Conservation (phyloP, 768 basidiomycete genomes). For the Fibroporia radiculosa region DNA sequence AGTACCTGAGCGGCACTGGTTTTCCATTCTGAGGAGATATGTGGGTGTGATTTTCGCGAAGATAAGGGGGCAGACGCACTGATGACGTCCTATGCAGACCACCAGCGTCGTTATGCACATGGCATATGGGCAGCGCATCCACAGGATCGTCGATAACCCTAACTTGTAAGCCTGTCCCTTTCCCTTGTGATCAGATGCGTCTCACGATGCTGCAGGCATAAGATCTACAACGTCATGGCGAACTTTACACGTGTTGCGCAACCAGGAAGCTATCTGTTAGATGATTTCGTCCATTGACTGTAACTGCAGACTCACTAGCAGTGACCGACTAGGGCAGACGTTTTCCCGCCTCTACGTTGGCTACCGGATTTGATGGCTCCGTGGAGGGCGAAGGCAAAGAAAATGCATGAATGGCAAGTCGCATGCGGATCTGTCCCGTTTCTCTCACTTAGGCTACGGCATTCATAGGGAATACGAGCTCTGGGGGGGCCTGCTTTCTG, state of each 20-base stretch:
- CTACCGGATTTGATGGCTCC: constrained; percentile 21
- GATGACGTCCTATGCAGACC: neutral
- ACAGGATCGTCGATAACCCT: constrained; percentile 1
- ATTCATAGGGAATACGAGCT: constrained; percentile 5
- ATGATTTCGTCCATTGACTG: neutral
- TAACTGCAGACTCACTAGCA: neutral
- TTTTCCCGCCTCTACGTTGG: constrained; percentile 20
- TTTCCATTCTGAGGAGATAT: constrained; percentile 23
- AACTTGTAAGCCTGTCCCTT: constrained; percentile 1
- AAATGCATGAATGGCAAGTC: constrained; percentile 20
- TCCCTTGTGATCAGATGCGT: neutral
- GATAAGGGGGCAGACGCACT: neutral
- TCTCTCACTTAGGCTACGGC: too few relatives aligned
- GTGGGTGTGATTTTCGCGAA: constrained; percentile 9
- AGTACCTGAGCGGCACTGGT: constrained; percentile 22
- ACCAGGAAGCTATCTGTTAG: constrained; percentile 22
- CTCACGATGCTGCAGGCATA: constrained; percentile 7
- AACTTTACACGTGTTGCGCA: constrained; percentile 21
- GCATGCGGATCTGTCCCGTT: too few relatives aligned
- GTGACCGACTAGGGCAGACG: constrained; percentile 11
- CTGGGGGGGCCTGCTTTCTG: constrained; percentile 3
- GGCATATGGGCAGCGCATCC: constrained; percentile 1
- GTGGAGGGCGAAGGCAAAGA: constrained; percentile 18
- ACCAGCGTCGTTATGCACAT: constrained; percentile 1
- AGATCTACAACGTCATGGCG: constrained; percentile 21